phyloP scores from a whole-genome alignment of 495 filamentous ascomycete species.

The Penicillium egyptiacum region DNA sequence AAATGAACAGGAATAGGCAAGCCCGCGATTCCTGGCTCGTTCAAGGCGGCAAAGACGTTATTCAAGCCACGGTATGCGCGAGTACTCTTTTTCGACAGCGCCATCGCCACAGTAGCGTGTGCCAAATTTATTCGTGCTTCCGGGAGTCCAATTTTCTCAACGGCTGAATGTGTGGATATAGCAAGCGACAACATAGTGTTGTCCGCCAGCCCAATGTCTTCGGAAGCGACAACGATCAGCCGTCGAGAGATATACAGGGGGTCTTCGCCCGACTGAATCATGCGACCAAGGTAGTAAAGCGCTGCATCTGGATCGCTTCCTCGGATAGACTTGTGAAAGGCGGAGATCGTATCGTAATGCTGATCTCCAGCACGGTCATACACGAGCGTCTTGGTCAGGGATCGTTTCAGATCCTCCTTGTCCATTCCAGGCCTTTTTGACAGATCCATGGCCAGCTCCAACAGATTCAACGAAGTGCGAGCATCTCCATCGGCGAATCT shows the following conservation, averaged over 20 bases:
- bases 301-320: constrained; percentile 83
- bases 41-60: constrained; percentile 70
- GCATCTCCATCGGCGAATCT: constrained; percentile 90
- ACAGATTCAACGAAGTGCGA: constrained; percentile 84
- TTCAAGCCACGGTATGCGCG: constrained; percentile 80
- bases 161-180: constrained; percentile 78
- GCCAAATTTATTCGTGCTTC: constrained; percentile 92
- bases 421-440: constrained; percentile 53
- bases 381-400: constrained; percentile 85
- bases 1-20: constrained; percentile 84
- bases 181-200: constrained; percentile 81
- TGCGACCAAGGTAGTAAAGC: constrained; percentile 90
- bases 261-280: constrained; percentile 96
- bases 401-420: constrained; percentile 68
- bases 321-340: constrained; percentile 93
- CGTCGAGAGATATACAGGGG: constrained; percentile 88
- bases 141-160: constrained; percentile 88
- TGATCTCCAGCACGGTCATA: constrained; percentile 95
- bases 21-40: constrained; percentile 75
- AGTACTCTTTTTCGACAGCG: constrained; percentile 80
- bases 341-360: constrained; percentile 93
- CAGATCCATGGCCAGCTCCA: constrained; percentile 77
- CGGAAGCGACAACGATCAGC: constrained; percentile 87
- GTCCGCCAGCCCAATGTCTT: constrained; percentile 91
- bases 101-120: constrained; percentile 80